Evolutionary conservation across 805 yeast genomes (phyloP).

Genomic region (Teunomyces funiuensis): DNA sequence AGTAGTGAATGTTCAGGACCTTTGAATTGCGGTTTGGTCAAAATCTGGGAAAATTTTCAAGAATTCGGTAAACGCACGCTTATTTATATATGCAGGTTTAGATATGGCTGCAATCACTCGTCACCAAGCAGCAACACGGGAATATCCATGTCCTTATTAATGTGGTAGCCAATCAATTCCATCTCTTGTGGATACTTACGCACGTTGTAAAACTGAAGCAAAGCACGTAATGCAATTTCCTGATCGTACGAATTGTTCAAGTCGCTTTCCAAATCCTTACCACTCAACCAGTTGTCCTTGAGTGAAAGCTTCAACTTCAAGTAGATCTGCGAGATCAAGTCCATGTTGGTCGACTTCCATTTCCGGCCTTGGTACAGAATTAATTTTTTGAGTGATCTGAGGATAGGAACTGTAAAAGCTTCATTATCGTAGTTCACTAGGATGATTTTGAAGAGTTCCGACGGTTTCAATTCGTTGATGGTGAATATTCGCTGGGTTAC

Average conservation of each 20-base stretch:
- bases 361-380: constrained; percentile 91
- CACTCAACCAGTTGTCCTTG: constrained; percentile 85
- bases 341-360: constrained; percentile 94
- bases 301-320: constrained; percentile 69
- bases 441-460: constrained; percentile 57
- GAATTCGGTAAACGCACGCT: constrained; percentile 6
- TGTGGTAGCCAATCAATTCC: constrained; percentile 56
- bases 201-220: constrained; percentile 74
- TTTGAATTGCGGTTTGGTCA: constrained; percentile 2
- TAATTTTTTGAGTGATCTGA: constrained; percentile 72
- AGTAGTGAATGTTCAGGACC: constrained; percentile 8
- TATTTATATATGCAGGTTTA: neutral
- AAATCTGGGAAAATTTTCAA: constrained; percentile 3
- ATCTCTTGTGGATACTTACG: constrained; percentile 53
- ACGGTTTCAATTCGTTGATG: constrained; percentile 61
- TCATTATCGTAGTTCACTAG: constrained; percentile 58
- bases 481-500: constrained; percentile 68
- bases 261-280: constrained; percentile 74
- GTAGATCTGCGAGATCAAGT: constrained; percentile 82
- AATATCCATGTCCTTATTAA: constrained; percentile 24
- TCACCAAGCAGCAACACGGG: constrained; percentile 18
- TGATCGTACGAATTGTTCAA: constrained; percentile 77
- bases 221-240: constrained; percentile 78
- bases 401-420: constrained; percentile 63
- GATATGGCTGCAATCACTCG: constrained; percentile 6